Base-by-base conservation (phyloP, 352 stramenopile species). In the Phytopythium helicoides region DNA sequence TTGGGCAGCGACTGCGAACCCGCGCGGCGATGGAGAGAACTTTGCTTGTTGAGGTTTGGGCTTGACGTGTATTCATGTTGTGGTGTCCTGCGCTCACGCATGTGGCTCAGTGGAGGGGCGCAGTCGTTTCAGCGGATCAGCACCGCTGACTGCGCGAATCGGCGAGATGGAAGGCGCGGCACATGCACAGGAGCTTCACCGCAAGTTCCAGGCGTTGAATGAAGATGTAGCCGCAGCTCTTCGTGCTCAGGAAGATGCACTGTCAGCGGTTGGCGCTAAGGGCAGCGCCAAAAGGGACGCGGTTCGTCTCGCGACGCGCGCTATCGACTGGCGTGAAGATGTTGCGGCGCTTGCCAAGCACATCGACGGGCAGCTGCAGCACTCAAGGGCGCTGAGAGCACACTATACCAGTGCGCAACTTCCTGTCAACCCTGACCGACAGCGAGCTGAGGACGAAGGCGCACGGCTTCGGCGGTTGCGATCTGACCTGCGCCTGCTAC, bases 191-290 rank as follows among this genome's bases (percentile, higher is more conserved):
- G 76, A 86, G 52, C 68, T 92, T 31, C 69, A 87, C 68, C 79
- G 77, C 41, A 89, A 89, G 55, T 88, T 92, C 35, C 62, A 89
- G 38, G 71, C 69, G 9, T 50, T 89, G 22, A 92, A 89, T 38
- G 81, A 92, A 25, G 78, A 89, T 55, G 74, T 89, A 37, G 58
- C 57, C 4, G 65, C 66, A 14, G 74, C 76, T 1, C 71, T 92
- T 6, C 64, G 56, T 3, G 67, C 68, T 6, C 78, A 89, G 39
- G 71, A 87, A 26, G 73, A 86, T 56, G 68, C 64, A 1, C 66
- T 82, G 22, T 58, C 48, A 14, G 57, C 9, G 16, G 41, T 23
- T 19, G 64, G 54, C 9, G 47, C 56, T 6, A 54, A 33, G 16
- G 56, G 37, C 21, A 53, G 33, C 37, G 68, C 65, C 31, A 72